These are phyloP conservation scores for Leptographium flavum DNA, from an alignment of 2,329 filamentous ascomycete genomes.

Conservation along the genomic window DNA sequence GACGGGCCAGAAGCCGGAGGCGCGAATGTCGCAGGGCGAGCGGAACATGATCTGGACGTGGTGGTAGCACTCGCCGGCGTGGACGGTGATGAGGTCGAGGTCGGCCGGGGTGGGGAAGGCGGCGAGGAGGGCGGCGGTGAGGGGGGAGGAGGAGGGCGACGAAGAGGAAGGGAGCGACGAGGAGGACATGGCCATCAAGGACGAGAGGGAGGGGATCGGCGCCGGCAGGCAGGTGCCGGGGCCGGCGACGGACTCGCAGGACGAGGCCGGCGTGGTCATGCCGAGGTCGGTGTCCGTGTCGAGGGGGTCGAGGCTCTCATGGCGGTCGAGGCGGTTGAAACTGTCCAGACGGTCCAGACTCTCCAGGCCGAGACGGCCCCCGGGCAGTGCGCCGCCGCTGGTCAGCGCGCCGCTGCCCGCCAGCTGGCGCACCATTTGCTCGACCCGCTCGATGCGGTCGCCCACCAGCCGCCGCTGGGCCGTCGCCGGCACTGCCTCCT, in stretches of 20 bases:
- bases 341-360: no score
- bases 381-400: background rate
- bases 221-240: no score
- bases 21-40: constrained; percentile 2
- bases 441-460: constrained; percentile 9
- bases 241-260: no score
- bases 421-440: constrained; percentile 7
- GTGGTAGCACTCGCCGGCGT: constrained; percentile 1
- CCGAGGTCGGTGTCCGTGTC: no score
- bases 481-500: constrained; percentile 11
- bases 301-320: no score
- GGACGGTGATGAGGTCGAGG: constrained; percentile 3
- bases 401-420: background rate
- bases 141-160: background rate
- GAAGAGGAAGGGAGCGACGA: background rate
- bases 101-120: constrained; percentile 4
- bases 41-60: constrained; percentile 5
- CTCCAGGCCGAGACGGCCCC: background rate
- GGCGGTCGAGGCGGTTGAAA: no score
- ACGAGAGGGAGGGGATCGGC: background rate
- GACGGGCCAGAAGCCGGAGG: constrained; percentile 2
- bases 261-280: no score
- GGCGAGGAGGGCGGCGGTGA: constrained; percentile 2
- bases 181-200: background rate
- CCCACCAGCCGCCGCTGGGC: constrained; percentile 8